Evolutionary conservation across 805 yeast genomes (phyloP).

Genomic region (Candida krabiensis): DNA sequence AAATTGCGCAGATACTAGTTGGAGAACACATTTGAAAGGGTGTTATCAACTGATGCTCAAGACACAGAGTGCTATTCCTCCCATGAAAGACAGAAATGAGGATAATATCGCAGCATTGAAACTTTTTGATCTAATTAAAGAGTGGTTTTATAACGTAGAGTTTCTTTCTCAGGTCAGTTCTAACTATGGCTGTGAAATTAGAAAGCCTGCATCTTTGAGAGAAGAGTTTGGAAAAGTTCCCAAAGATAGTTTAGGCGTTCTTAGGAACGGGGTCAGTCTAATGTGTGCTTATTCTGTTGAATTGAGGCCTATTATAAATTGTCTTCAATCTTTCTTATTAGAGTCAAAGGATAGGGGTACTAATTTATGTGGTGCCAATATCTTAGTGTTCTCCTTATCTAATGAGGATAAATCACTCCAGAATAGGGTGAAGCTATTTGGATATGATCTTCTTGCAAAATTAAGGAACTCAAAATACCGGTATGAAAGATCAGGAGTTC

Average conservation of each 20-base stretch:
- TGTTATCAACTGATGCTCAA: conserved; percentile 2
- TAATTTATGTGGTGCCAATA: conserved; percentile 3
- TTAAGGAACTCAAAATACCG: not conserved
- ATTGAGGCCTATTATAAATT: not conserved
- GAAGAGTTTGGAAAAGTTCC: conserved; percentile 3
- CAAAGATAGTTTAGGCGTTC: not conserved
- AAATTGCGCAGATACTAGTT: conserved; percentile 2
- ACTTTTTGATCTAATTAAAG: conserved; percentile 3
- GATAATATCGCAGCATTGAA: conserved; percentile 1
- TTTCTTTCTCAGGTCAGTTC: conserved; percentile 4
- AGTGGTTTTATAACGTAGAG: conserved; percentile 5
- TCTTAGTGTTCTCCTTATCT: not conserved
- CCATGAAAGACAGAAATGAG: not conserved
- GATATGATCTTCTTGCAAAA: not conserved
- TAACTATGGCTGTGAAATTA: conserved; percentile 1
- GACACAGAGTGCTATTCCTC: not conserved
- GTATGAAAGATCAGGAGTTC: not conserved
- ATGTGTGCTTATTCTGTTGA: not conserved
- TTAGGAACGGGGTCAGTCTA: conserved; percentile 2
- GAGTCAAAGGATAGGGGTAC: not conserved
- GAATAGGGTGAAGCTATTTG: conserved; percentile 1
- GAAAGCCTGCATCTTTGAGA: not conserved
- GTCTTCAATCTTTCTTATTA: not conserved
- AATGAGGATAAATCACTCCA: not conserved
- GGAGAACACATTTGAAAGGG: conserved; percentile 5